Conservation (phyloP, 164 flowering plant species). For the Euptelea pleiosperma region DNA sequence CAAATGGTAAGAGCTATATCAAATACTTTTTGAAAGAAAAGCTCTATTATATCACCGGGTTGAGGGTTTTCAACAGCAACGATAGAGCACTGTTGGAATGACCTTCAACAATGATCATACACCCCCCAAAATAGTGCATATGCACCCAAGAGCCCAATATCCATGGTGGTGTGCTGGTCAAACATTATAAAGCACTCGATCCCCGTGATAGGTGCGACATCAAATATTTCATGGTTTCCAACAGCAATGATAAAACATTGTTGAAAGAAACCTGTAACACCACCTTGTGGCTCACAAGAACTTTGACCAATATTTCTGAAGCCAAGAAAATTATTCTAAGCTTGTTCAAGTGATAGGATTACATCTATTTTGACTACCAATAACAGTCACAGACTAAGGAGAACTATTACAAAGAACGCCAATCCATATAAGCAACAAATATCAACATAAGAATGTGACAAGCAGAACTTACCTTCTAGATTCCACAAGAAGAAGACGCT, state of each 20-base stretch:
- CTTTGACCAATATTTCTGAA: neutral
- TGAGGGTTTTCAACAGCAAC: neutral
- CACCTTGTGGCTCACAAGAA: neutral
- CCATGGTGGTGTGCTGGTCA: too few species aligned
- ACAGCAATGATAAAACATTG: too few species aligned
- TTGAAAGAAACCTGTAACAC: neutral
- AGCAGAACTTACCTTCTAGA: slow-evolving; percentile 31
- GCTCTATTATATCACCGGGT: too few species aligned
- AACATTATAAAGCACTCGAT: neutral
- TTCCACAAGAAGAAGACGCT: slow-evolving; percentile 35
- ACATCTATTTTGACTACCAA: neutral
- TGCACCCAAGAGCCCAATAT: neutral
- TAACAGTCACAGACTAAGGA: neutral
- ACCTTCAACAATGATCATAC: neutral
- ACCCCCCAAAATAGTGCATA: neutral
- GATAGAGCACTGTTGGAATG: neutral
- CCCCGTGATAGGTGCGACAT: neutral
- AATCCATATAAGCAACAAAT: neutral
- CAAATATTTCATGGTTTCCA: too few species aligned
- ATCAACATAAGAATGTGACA: neutral
- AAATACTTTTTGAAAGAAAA: too few species aligned
- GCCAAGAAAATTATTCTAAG: neutral
- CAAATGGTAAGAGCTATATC: too few species aligned
- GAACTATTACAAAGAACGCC: neutral
- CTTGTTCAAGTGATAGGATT: neutral